Percentiles rank a stretch among this genome's conserved stretches.
These are phyloP conservation scores for Colletotrichum sp. DNA, from an alignment of 2,329 filamentous ascomycete genomes.

Conservation along the genomic window DNA sequence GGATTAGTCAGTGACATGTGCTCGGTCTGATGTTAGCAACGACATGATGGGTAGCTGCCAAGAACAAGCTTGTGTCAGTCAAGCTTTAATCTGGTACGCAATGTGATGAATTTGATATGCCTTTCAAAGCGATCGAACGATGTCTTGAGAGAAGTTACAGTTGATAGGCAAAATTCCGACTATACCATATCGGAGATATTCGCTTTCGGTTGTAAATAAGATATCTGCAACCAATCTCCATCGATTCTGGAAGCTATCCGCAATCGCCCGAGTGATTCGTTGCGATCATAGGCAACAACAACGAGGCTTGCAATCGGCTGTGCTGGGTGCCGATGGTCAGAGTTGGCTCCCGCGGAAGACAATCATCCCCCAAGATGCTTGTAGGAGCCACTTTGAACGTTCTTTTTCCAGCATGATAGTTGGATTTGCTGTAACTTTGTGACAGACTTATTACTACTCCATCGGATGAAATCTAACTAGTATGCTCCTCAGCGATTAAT, in stretches of 20 bases:
- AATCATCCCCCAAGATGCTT: neutral
- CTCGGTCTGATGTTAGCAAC: neutral
- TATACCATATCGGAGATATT: no score
- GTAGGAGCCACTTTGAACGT: neutral
- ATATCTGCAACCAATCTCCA: no score
- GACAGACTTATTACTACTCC: neutral
- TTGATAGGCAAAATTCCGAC: neutral
- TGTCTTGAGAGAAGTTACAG: neutral
- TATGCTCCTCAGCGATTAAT: neutral
- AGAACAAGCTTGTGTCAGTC: neutral
- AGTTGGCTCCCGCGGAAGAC: neutral
- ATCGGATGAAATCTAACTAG: neutral
- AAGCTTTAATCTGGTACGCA: neutral
- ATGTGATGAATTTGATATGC: neutral
- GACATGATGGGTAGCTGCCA: neutral
- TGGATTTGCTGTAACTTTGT: neutral
- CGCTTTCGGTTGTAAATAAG: no score
- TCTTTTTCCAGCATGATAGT: neutral
- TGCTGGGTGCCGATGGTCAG: no score
- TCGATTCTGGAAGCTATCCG: no score
- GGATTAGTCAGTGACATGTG: neutral
- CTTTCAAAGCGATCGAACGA: neutral
- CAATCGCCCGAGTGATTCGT: no score
- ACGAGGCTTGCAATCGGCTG: no score
- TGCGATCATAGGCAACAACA: no score